phyloP scores from a whole-genome alignment of 441 rosid genomes.

The Pelargonium fulgidum region DNA sequence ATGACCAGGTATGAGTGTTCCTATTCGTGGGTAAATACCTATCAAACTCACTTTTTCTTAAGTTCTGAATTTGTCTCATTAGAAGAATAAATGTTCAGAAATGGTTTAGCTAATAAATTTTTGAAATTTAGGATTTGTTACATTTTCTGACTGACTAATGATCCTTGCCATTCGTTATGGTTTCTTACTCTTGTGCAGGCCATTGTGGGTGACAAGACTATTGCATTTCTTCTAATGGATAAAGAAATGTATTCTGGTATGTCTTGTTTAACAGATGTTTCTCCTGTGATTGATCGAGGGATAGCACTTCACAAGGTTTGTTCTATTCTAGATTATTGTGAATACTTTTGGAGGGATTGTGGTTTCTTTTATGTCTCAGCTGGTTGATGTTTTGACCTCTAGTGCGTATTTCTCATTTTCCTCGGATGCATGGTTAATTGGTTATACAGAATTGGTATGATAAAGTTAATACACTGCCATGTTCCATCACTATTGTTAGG shows the following conservation, averaged over 20 bases:
- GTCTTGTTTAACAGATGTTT: conserved; percentile 57
- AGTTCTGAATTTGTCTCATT: background rate
- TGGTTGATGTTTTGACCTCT: conserved; percentile 12
- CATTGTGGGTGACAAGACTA: conserved; percentile 79
- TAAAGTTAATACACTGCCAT: background rate
- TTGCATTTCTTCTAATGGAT: conserved; percentile 69
- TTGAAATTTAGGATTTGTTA: background rate
- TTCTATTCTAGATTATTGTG: conserved; percentile 12
- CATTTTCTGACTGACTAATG: background rate
- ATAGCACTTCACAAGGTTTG: conserved; percentile 77
- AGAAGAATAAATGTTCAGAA: background rate
- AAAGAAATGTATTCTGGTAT: conserved; percentile 71
- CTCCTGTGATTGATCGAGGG: conserved; percentile 61
- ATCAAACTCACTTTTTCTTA: background rate
- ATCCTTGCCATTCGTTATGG: conserved; percentile 7
- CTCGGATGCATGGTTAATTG: background rate
- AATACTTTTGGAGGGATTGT: conserved; percentile 8
- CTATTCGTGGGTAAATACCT: conserved; percentile 8
- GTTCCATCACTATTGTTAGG: background rate
- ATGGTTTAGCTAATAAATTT: conserved; percentile 1
- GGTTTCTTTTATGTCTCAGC: conserved; percentile 15
- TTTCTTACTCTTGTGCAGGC: conserved; percentile 37
- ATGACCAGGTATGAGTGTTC: conserved; percentile 59
- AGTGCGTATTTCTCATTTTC: conserved; percentile 12
- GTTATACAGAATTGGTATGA: conserved; percentile 5